Evolutionary conservation across 345 rosid genomes (phyloP).

Genomic region (Salix suchowensis): DNA sequence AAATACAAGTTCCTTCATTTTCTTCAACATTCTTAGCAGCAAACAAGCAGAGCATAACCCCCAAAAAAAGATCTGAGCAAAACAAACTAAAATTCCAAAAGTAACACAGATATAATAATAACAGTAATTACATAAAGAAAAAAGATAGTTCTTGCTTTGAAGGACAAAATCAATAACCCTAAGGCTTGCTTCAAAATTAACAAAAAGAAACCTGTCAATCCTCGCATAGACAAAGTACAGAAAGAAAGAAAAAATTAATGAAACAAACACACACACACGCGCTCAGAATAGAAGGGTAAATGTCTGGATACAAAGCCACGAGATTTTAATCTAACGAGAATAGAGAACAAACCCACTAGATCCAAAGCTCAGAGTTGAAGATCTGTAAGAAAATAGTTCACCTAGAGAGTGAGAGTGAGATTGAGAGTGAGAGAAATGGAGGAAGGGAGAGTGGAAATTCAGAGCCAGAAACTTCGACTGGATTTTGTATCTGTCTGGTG

Average conservation of each 20-base stretch:
- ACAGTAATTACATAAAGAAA: background rate
- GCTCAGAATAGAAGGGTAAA: background rate
- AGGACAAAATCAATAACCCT: background rate
- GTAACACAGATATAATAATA: background rate
- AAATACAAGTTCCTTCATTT: background rate
- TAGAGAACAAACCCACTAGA: background rate
- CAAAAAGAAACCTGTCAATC: conserved; percentile 1
- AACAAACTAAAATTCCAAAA: background rate
- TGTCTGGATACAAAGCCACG: background rate
- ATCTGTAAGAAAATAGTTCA: conserved; percentile 15
- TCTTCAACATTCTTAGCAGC: background rate
- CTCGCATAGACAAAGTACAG: background rate
- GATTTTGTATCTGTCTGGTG: no score
- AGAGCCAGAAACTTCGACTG: background rate
- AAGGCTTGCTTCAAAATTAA: background rate
- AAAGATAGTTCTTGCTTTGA: background rate
- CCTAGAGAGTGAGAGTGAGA: conserved; percentile 25
- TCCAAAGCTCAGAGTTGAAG: background rate
- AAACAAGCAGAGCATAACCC: conserved; percentile 7
- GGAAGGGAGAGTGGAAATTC: no score
- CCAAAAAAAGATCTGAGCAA: background rate
- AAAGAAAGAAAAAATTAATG: background rate
- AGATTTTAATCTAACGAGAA: background rate
- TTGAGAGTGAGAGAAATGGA: background rate
- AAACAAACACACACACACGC: background rate